Base-by-base conservation (phyloP, 345 rosid genomes). In the Microthlaspi erraticum region DNA sequence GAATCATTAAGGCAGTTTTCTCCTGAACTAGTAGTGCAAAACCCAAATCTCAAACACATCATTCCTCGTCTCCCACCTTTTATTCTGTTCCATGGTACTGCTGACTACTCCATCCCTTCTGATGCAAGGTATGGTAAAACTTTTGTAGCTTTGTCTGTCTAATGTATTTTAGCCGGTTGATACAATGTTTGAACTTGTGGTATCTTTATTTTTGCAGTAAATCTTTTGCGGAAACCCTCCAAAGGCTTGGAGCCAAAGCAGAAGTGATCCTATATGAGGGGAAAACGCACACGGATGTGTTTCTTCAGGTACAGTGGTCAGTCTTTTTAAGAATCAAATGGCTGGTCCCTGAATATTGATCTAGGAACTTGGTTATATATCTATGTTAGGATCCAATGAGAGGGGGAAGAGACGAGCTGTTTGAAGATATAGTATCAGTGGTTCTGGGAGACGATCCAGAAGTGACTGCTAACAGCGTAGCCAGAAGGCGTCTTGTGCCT, bases 241-340 rank as follows among this genome's bases (percentile, higher is more conserved):
- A 68, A 79, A 76, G 85, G 74, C 83, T 84, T 56, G 98, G 98
- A 72, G 95, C 74, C 13, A 80, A 81, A 81, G 95, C 96, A 49
- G 83, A 88, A 70, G 77, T 89, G 57, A 81, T 89, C 37, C 70
- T 89, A 66, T 91, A 89, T 19, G 93, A 89, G 64, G 97, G 93
- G 38, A 94, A 88, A 73, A 91, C 96, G 53, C 99, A 91, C 81
- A 91, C 99, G 8, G 99, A 94, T 80, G 69, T 91, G 79, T 94
- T 94, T 83, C 90, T 91, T 72, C 99, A 94, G 96, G 98, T 89
- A 75, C 34, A 70, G 10, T 10, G 12, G 8, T 44, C 7, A 0
- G 46, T 57, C 18, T 49, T 64, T 33, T 42, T 64, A 49, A 32
- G 41, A 19, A 42, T 1, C 49, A 19, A 70, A 23, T 49, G 55